Evolutionary conservation across 2,329 filamentous ascomycete species (phyloP).

Genomic region (Alternaria triticina): DNA sequence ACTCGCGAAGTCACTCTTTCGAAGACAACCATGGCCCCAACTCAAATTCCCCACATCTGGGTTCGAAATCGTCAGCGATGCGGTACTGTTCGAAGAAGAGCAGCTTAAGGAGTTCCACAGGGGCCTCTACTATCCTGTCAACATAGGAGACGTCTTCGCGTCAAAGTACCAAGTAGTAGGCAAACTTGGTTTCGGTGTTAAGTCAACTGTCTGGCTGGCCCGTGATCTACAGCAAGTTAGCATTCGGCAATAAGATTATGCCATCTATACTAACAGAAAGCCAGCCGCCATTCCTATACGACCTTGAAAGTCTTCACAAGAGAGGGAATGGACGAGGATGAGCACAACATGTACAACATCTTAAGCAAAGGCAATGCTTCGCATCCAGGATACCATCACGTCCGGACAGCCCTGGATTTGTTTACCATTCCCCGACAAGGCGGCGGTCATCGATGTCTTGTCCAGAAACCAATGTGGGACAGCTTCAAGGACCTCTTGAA

Average conservation of each 20-base stretch:
- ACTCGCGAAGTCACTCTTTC: constrained; percentile 14
- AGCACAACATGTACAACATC: constrained; percentile 12
- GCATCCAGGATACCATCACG: constrained; percentile 38
- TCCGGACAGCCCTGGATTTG: constrained; percentile 41
- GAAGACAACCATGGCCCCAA: constrained; percentile 16
- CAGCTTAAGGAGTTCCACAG: constrained; percentile 10
- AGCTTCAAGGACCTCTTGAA: constrained; percentile 49
- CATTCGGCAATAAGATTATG: not conserved
- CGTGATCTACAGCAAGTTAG: constrained; percentile 15
- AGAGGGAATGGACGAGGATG: constrained; percentile 5
- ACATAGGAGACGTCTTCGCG: constrained; percentile 18
- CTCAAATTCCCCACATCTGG: constrained; percentile 17
- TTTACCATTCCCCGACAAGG: constrained; percentile 38
- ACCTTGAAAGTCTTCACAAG: constrained; percentile 15
- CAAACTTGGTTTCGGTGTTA: constrained; percentile 19
- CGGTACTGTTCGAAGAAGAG: constrained; percentile 12
- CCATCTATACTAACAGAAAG: not conserved
- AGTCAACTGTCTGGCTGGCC: constrained; percentile 21
- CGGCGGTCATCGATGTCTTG: constrained; percentile 47
- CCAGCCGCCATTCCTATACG: constrained; percentile 10
- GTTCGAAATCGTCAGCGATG: constrained; percentile 17
- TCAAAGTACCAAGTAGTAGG: constrained; percentile 22
- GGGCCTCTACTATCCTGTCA: constrained; percentile 12
- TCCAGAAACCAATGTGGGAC: constrained; percentile 51
- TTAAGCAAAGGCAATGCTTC: constrained; percentile 12